Percentiles rank a stretch among this genome's conserved stretches.
Conservation (phyloP, 83 land plant species). For the Picea abies region DNA sequence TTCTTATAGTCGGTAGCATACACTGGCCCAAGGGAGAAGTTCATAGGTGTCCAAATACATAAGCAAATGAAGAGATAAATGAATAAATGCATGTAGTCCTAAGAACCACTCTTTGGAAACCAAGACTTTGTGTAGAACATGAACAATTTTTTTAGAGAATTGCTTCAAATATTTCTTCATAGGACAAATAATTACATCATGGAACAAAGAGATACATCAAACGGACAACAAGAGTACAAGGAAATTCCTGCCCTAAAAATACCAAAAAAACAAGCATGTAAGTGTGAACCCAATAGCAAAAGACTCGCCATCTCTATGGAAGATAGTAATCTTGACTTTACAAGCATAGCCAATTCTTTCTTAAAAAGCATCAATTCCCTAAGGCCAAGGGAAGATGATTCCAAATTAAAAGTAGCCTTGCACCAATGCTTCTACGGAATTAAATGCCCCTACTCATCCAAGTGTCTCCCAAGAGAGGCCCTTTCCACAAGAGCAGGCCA, state of each 20-base stretch:
- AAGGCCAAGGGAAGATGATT: background rate
- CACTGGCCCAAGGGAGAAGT: background rate
- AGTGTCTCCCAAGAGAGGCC: background rate
- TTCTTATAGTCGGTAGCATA: background rate
- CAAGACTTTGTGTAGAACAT: background rate
- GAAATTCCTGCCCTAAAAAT: background rate
- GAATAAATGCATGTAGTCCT: slow-evolving; percentile 1
- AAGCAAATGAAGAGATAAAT: background rate
- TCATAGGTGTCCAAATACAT: background rate
- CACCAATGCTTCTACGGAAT: background rate
- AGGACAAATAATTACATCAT: too few species aligned
- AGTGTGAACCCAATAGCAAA: background rate
- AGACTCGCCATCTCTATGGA: background rate
- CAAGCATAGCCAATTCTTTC: background rate
- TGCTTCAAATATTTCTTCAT: too few species aligned
- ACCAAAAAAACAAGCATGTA: background rate
- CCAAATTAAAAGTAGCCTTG: background rate
- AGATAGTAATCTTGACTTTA: background rate
- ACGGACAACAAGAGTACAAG: background rate
- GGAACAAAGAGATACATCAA: background rate
- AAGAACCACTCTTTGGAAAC: background rate
- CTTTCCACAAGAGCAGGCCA: background rate
- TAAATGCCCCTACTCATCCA: background rate
- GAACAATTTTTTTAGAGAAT: background rate
- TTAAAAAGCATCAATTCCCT: background rate